Conservation (phyloP, 805 yeast species). For the Ogataea minuta region DNA sequence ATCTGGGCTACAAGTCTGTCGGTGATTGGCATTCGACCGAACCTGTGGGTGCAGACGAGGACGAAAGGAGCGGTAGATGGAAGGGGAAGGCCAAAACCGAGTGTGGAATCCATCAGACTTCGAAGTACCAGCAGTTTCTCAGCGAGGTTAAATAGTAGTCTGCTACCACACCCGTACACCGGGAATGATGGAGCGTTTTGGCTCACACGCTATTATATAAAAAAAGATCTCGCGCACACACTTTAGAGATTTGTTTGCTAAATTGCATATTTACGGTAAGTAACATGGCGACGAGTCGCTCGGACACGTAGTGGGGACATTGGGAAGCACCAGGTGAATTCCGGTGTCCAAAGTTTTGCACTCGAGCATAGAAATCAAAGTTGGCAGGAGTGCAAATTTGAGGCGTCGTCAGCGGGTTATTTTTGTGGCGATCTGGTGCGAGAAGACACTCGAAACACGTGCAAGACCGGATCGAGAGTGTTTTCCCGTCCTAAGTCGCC, state of each 20-base stretch:
- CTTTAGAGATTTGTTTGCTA: conserved; percentile 6
- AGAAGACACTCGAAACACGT: too few species aligned
- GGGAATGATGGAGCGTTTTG: conserved; percentile 1
- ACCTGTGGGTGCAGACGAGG: conserved; percentile 89
- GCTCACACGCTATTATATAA: conserved; percentile 6
- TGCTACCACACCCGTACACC: conserved; percentile 8
- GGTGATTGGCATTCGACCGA: conserved; percentile 95
- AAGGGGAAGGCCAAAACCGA: conserved; percentile 89
- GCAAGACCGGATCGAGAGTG: too few species aligned
- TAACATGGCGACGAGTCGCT: neutral
- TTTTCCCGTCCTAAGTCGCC: too few species aligned
- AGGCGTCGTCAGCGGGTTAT: too few species aligned
- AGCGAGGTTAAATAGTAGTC: conserved; percentile 19
- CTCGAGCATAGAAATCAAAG: too few species aligned
- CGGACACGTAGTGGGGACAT: neutral
- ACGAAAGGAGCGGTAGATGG: conserved; percentile 97
- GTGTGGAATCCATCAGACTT: conserved; percentile 89
- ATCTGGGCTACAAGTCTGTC: conserved; percentile 83
- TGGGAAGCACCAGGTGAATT: neutral
- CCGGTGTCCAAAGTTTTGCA: too few species aligned
- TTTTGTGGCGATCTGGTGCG: too few species aligned
- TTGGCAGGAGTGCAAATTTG: too few species aligned
- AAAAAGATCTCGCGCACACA: conserved; percentile 15
- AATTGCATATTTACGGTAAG: conserved; percentile 4
- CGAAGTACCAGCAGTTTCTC: conserved; percentile 65